Base-by-base conservation (phyloP, 1,284 basidiomycete genomes). In the Ganoderma lucidum region DNA sequence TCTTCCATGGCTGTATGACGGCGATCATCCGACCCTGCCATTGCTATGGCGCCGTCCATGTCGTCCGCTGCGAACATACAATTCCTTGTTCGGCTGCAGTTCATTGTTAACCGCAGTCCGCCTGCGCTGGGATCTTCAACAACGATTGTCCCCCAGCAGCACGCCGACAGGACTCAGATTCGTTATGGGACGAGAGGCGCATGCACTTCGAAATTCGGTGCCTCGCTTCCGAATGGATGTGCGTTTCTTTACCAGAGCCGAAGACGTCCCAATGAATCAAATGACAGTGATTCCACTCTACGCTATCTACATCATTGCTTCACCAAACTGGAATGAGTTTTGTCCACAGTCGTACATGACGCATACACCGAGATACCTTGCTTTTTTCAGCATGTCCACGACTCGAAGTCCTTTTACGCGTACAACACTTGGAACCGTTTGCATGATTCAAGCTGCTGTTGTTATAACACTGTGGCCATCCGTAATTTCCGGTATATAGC, bases 131-230 rank as follows among this genome's bases (percentile, higher is more conserved):
- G 53, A 56, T 56, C 30, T 17, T 35, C 53, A 32, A 15, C 17
- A 56, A 56, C 35, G 53, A 56, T 56, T 56, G 53, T 56, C 53
- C 17, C 30, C 2, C 23, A 30, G 53, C 53, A 56, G 53, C 14
- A 6, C 30, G 3, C 14, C 53, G 12, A 10, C 30, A 35, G 53
- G 53, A 35, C 48, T 51, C 10, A 23, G 10, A 51, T 23, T 51
- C 10, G 48, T 28, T 4, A 28, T 51, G 48, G 3, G n/a, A 10
- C 23, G n/a, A 32, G 30, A 30, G 12, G 53, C 14, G 53, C 28
- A 32, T 55, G 28, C 14, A 55, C 28, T 2, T 15, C n/a, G 53
- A 14, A 32, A 2, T n/a, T 41, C 9, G 3, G 19, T 12, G 58
- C 58, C 10, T 3, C 19, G 35, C n/a, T 23, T 23, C 28, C 9